Conservation (phyloP, 2,329 filamentous ascomycete genomes). For the Sclerotinia nivalis region DNA sequence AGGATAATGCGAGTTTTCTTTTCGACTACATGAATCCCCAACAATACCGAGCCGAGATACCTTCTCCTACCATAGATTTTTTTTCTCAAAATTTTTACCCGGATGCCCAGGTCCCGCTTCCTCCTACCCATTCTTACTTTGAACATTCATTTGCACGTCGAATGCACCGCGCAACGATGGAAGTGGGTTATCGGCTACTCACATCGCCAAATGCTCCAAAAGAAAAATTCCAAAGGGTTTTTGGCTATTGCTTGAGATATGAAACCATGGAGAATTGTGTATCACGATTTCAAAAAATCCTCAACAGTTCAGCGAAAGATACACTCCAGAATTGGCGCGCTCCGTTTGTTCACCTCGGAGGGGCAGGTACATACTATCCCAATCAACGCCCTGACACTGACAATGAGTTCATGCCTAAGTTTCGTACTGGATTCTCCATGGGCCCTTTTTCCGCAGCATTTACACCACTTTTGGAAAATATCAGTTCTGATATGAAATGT, state of each 20-base stretch:
- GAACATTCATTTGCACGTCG: conserved; percentile 71
- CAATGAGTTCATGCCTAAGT: conserved; percentile 34
- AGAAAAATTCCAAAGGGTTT: conserved; percentile 55
- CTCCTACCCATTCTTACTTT: conserved; percentile 59
- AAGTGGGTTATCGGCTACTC: conserved; percentile 62
- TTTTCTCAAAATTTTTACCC: conserved; percentile 35
- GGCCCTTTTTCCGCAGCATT: conserved; percentile 51
- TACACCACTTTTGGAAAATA: conserved; percentile 45
- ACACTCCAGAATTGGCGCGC: conserved; percentile 58
- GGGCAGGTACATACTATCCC: conserved; percentile 65
- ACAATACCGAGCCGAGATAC: conserved; percentile 36
- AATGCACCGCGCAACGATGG: conserved; percentile 65
- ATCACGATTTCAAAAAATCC: conserved; percentile 43
- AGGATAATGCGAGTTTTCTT: conserved; percentile 56
- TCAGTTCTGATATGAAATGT: conserved; percentile 53
- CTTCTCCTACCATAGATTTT: conserved; percentile 35
- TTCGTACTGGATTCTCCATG: conserved; percentile 45
- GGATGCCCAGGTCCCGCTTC: conserved; percentile 45
- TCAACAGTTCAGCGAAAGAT: conserved; percentile 38
- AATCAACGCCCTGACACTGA: conserved; percentile 30
- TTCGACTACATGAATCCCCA: conserved; percentile 43
- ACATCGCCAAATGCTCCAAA: conserved; percentile 51
- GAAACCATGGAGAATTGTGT: conserved; percentile 52
- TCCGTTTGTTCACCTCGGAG: conserved; percentile 67
- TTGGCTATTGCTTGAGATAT: conserved; percentile 69